These are phyloP conservation scores for Vickermania spadyakhi DNA, from an alignment of 208 protist genomes.

Conservation along the genomic window DNA sequence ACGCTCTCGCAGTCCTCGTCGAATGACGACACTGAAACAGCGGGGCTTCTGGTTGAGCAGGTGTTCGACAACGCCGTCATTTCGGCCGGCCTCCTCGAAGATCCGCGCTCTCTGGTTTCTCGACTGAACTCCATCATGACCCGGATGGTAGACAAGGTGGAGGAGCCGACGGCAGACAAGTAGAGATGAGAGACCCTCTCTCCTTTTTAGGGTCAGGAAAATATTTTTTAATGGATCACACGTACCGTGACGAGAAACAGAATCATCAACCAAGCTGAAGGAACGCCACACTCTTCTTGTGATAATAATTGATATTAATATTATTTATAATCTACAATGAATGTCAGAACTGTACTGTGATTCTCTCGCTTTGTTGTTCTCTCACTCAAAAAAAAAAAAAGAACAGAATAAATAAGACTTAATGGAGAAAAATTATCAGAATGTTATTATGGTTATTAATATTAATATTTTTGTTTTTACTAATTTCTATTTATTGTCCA, in stretches of 20 bases:
- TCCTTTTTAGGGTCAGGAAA: constrained; percentile 1
- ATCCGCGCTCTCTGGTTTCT: constrained; percentile 85
- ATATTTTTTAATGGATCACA: neutral
- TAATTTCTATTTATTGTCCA: too few relatives aligned
- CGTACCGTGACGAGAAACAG: neutral
- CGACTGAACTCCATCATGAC: constrained; percentile 88
- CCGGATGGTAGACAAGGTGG: constrained; percentile 83
- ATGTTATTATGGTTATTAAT: too few relatives aligned
- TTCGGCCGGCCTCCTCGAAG: constrained; percentile 86
- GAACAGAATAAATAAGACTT: too few relatives aligned
- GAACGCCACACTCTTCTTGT: too few relatives aligned
- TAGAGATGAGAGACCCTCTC: constrained; percentile 12
- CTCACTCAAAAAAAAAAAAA: too few relatives aligned
- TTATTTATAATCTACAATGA: too few relatives aligned
- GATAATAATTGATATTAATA: too few relatives aligned
- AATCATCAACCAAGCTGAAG: too few relatives aligned
- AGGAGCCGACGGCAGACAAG: constrained; percentile 79
- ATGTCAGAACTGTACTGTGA: neutral
- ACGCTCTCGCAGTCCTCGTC: constrained; percentile 65
- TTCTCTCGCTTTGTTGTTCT: constrained; percentile 2
- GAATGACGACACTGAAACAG: constrained; percentile 74
- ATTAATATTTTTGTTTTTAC: too few relatives aligned
- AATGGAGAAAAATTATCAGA: too few relatives aligned
- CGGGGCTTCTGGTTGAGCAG: constrained; percentile 83
- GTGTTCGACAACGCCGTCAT: constrained; percentile 93